Evolutionary conservation across 306 rosid species (phyloP).

Genomic region (Malus orientalis): DNA sequence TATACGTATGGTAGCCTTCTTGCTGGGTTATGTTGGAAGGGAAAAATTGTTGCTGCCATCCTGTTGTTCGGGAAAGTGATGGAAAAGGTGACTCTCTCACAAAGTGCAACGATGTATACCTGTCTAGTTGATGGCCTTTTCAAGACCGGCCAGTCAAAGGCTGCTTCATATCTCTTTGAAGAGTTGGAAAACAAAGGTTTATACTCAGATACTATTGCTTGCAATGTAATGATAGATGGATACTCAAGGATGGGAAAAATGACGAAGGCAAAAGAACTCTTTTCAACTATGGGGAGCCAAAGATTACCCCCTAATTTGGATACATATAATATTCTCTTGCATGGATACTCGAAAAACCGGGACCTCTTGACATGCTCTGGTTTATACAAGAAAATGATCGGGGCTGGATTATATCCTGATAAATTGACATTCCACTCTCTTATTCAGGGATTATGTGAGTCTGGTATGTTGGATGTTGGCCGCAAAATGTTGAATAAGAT

Average conservation of each 20-base stretch:
- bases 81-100: constrained; percentile 37
- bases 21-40: constrained; percentile 50
- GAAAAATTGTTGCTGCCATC: constrained; percentile 54
- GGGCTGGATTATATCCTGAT: constrained; percentile 38
- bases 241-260: constrained; percentile 59
- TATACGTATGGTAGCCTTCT: constrained; percentile 53
- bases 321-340: constrained; percentile 67
- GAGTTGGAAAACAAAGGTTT: constrained; percentile 57
- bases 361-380: constrained; percentile 31
- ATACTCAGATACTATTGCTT: constrained; percentile 42
- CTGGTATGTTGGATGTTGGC: constrained; percentile 54
- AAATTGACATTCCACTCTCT: constrained; percentile 60
- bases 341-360: constrained; percentile 52
- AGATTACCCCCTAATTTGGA: constrained; percentile 39
- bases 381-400: constrained; percentile 36
- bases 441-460: constrained; percentile 46
- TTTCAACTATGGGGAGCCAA: constrained; percentile 44
- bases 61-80: constrained; percentile 38
- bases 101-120: constrained; percentile 47
- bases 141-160: constrained; percentile 59
- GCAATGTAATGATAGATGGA: constrained; percentile 47
- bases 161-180: constrained; percentile 48
- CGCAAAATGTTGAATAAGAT: constrained; percentile 50
- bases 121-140: constrained; percentile 54
- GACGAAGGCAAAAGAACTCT: constrained; percentile 30